Percentiles rank a stretch among this genome's conserved stretches.
phyloP scores from a whole-genome alignment of 1,284 basidiomycete genomes.

The Phaffia rhodozyma region DNA sequence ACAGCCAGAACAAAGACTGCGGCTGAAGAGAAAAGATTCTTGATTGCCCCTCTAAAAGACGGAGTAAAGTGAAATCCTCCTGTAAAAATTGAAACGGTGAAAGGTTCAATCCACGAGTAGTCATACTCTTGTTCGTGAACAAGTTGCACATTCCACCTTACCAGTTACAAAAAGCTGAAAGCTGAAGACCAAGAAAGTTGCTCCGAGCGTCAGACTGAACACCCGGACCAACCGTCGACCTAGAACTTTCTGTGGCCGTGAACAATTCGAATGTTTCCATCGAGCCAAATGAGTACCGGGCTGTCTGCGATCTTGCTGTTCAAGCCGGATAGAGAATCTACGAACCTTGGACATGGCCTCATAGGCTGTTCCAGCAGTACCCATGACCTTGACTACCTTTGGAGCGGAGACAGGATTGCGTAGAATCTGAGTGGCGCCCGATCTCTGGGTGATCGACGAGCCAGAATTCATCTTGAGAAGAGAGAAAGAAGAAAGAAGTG shows the following conservation, averaged over 20 bases:
- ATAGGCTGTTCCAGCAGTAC: constrained; percentile 5
- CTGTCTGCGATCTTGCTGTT: too few species aligned
- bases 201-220: background rate
- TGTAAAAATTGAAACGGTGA: background rate
- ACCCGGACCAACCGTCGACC: constrained; percentile 4
- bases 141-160: background rate
- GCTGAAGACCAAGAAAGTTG: background rate
- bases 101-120: background rate
- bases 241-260: constrained; percentile 6
- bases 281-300: too few species aligned
- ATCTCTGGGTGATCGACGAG: too few species aligned
- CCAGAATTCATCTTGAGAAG: too few species aligned
- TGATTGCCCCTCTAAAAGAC: constrained; percentile 3
- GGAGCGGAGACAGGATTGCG: too few species aligned
- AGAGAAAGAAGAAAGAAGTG: too few species aligned
- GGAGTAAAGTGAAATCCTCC: constrained; percentile 2
- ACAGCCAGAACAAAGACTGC: constrained; percentile 3
- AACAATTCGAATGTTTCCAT: too few species aligned
- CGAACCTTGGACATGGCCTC: constrained; percentile 13
- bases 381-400: background rate
- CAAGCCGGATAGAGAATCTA: background rate
- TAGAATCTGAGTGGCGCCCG: too few species aligned
- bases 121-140: background rate
- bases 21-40: constrained; percentile 2
- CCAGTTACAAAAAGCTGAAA: background rate